phyloP scores from a whole-genome alignment of 169 alveolate genomes.

The Miamiensis avidus region DNA sequence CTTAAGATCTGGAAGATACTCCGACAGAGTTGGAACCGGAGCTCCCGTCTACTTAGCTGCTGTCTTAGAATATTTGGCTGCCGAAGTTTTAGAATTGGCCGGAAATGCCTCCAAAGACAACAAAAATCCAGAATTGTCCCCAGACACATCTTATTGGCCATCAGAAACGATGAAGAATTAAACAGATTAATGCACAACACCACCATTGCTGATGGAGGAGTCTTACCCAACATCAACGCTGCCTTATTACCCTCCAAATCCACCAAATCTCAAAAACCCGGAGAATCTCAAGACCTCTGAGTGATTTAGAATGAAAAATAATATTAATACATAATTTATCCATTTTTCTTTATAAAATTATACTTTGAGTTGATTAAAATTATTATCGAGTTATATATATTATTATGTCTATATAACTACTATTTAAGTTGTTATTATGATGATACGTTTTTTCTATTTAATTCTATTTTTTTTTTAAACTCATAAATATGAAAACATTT shows the following conservation, averaged over 20 bases:
- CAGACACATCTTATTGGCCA: conserved; percentile 98
- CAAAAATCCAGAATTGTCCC: conserved; percentile 98
- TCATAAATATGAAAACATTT: too few species aligned
- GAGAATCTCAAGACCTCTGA: conserved; percentile 28
- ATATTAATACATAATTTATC: too few species aligned
- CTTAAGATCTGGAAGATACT: conserved; percentile 96
- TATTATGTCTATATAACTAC: too few species aligned
- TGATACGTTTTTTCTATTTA: too few species aligned
- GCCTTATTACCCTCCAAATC: conserved; percentile 94
- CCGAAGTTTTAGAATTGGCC: conserved; percentile 98
- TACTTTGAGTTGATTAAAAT: too few species aligned
- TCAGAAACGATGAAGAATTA: conserved; percentile 98
- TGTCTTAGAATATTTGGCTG: conserved; percentile 97
- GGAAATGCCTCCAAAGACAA: conserved; percentile 98
- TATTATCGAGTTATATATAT: too few species aligned
- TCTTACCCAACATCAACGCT: conserved; percentile 96
- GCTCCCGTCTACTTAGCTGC: conserved; percentile 99
- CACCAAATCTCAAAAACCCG: conserved; percentile 5
- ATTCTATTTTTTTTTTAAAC: too few species aligned
- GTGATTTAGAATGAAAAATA: too few species aligned
- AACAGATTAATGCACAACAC: conserved; percentile 96
- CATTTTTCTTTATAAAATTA: too few species aligned
- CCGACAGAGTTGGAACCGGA: conserved; percentile 99
- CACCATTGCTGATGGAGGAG: conserved; percentile 99
- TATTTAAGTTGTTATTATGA: too few species aligned